Evolutionary conservation across 1,139 yeast species (phyloP).

Genomic region (Geotrichum australiense): DNA sequence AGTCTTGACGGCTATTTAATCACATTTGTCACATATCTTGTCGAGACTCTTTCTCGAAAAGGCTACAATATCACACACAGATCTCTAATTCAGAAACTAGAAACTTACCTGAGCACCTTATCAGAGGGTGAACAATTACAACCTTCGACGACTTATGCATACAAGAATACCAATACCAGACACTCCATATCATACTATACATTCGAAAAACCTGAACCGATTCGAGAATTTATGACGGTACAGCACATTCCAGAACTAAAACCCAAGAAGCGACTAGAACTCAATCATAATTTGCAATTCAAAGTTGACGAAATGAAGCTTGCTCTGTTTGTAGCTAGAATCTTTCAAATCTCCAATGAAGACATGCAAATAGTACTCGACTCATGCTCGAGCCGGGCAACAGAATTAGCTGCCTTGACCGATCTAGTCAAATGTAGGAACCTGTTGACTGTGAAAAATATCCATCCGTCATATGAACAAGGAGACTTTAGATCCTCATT

Average conservation of each 20-base stretch:
- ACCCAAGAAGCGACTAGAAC: slow-evolving; percentile 3
- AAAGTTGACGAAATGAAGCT: slow-evolving; percentile 2
- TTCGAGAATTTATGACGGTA: too few species aligned
- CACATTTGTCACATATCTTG: slow-evolving; percentile 8
- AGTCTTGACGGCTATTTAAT: slow-evolving; percentile 3
- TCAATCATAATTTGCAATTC: slow-evolving; percentile 6
- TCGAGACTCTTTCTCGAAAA: slow-evolving; percentile 8
- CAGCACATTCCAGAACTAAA: not conserved
- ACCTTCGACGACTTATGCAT: slow-evolving; percentile 4
- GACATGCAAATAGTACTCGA: slow-evolving; percentile 7
- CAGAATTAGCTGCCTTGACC: slow-evolving; percentile 4
- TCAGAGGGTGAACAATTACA: slow-evolving; percentile 4
- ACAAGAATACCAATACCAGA: not conserved
- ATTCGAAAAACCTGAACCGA: not conserved
- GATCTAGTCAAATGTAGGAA: slow-evolving; percentile 8
- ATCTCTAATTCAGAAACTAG: slow-evolving; percentile 10
- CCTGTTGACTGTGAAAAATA: not conserved
- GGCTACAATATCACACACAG: slow-evolving; percentile 9
- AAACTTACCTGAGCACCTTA: slow-evolving; percentile 6
- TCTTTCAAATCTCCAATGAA: slow-evolving; percentile 5
- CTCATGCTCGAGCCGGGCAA: not conserved
- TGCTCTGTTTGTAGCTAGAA: not conserved
- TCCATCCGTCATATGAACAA: slow-evolving; percentile 7
- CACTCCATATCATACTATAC: not conserved
- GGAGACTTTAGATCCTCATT: slow-evolving; percentile 5